Evolutionary conservation across 257 asterid species (phyloP).

Genomic region (Solanum megistacrolobum): DNA sequence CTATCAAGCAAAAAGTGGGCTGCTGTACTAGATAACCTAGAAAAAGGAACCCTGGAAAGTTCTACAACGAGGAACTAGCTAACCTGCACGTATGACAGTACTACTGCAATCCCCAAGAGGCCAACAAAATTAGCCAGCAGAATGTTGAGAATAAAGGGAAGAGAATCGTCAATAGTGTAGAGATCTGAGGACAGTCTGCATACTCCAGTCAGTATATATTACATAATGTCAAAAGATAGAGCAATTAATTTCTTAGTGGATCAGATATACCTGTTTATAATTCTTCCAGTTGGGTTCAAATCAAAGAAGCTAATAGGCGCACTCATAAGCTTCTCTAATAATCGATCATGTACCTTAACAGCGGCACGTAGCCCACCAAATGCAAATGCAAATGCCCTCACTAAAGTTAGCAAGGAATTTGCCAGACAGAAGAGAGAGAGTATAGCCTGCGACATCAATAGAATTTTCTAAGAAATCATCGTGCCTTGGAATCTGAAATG

Average conservation of each 20-base stretch:
- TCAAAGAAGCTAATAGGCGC: conserved; percentile 79
- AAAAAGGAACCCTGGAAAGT: neutral
- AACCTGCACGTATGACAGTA: conserved; percentile 81
- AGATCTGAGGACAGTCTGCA: conserved; percentile 92
- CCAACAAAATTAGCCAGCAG: conserved; percentile 90
- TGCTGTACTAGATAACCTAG: neutral
- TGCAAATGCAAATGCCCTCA: conserved; percentile 86
- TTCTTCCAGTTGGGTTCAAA: conserved; percentile 87
- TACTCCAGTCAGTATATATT: conserved; percentile 19
- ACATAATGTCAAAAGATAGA: neutral
- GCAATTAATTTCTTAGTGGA: neutral
- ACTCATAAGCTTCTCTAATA: conserved; percentile 52
- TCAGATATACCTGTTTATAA: conserved; percentile 69
- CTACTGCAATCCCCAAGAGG: conserved; percentile 71
- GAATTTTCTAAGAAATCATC: neutral
- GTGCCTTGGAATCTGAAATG: neutral
- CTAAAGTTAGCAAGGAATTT: conserved; percentile 66
- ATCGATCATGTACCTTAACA: conserved; percentile 51
- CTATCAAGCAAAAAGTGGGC: neutral
- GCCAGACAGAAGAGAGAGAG: conserved; percentile 65
- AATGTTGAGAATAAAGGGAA: conserved; percentile 93
- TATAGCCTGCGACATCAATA: conserved; percentile 37
- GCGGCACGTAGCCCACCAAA: conserved; percentile 92
- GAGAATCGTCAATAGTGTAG: conserved; percentile 90
- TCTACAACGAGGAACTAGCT: neutral